Evolutionary conservation across 148 eudicot genomes (phyloP).

Genomic region (Talinum fruticosum): DNA sequence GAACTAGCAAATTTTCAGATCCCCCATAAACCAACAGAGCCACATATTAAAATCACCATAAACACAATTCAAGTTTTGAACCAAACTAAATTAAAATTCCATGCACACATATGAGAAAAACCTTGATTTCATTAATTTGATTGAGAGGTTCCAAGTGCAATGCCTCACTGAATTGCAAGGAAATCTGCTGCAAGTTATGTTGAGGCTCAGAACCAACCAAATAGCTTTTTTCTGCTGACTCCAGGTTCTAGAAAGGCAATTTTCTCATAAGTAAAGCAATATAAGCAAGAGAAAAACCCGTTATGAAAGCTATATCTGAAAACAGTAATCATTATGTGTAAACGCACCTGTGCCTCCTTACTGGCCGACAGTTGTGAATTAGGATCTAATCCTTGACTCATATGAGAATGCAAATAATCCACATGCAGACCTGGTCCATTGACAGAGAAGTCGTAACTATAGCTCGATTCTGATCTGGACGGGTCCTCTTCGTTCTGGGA

Average conservation of each 20-base stretch:
- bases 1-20: background rate
- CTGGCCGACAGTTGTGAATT: slow-evolving; percentile 41
- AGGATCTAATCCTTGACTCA: slow-evolving; percentile 42
- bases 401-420: slow-evolving; percentile 45
- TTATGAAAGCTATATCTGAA: background rate
- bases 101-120: slow-evolving; percentile 19
- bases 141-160: slow-evolving; percentile 48
- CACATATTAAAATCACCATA: background rate
- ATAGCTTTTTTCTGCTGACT: slow-evolving; percentile 44
- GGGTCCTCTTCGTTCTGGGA: slow-evolving; percentile 50
- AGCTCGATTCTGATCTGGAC: slow-evolving; percentile 44
- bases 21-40: background rate
- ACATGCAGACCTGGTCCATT: slow-evolving; percentile 51
- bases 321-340: background rate
- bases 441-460: slow-evolving; percentile 51
- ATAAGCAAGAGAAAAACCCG: background rate
- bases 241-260: slow-evolving; percentile 37
- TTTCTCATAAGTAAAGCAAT: background rate
- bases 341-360: slow-evolving; percentile 50
- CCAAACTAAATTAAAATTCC: background rate
- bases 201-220: slow-evolving; percentile 43
- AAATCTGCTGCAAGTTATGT: slow-evolving; percentile 64
- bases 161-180: slow-evolving; percentile 76
- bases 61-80: background rate
- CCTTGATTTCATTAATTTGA: slow-evolving; percentile 56